Base-by-base conservation (phyloP, 306 rosid genomes). In the Gynostemma pentaphyllum region DNA sequence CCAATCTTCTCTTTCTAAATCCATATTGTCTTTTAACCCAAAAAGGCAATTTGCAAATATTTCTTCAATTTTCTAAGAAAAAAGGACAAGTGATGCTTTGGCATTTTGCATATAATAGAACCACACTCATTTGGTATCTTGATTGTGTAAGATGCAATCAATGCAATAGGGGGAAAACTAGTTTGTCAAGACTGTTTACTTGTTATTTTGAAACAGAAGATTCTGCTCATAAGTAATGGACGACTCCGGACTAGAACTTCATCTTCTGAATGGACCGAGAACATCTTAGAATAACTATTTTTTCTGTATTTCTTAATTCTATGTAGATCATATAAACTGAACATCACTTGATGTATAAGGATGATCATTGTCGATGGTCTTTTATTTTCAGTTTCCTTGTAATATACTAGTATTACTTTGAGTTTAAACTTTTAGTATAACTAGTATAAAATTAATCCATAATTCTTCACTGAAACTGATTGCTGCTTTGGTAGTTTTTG, bases 401-500 rank as follows among this genome's bases (percentile, higher is more conserved):
- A 45, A 7, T 46, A 18, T 46, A 22, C 4, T 49, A 10, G 5
- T 50, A 56, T 29, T 56, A 21, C 30, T 10, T 36, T 0, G 30
- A 36, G 37, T 18, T 3, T 56, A 21, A 16, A 9, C 3, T 7
- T 22, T 21, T 12, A 60, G 32, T 39, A 16, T 36, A 0, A 32
- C 4, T 10, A 7, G 65, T 40, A 23, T 34, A 27, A 45, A 27
- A 24, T 32, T 21, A 19, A 8, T 13, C 39, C 46, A 12, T 2
- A 34, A 34, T 60, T 34, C 7, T 60, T 63, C 47, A 26, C 52
- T 45, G 27, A n/a, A 42, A 63, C 41, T 63, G 54, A 63, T 45
- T 45, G 42, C 54, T 29, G 26, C 16, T 27, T 63, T 44, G 39
- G 53, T 90, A 89, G 97, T 28, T 63, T 63, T 63, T 45, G 10